These are phyloP conservation scores for Aspergillus unguis DNA, from an alignment of 2,329 filamentous ascomycete species.

Conservation along the genomic window DNA sequence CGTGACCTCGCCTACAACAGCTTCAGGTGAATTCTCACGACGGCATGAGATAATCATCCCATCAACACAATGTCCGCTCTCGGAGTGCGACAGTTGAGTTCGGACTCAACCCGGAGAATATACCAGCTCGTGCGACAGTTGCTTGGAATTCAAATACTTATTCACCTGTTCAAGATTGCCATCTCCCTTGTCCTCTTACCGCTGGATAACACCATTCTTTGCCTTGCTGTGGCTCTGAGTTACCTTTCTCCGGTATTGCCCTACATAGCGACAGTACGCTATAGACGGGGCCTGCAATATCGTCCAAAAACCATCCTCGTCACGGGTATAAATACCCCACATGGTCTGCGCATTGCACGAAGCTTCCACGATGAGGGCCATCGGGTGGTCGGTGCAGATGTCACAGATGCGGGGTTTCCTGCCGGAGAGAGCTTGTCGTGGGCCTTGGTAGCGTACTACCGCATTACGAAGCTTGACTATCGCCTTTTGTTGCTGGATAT, in stretches of 20 bases:
- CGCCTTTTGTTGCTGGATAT: constrained; percentile 56
- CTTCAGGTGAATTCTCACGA: too few species aligned
- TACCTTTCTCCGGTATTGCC: constrained; percentile 27
- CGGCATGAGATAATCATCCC: not conserved
- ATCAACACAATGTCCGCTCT: constrained; percentile 20
- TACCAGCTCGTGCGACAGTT: constrained; percentile 10
- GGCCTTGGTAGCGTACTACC: constrained; percentile 56
- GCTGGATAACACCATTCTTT: constrained; percentile 46
- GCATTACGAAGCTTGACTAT: constrained; percentile 51
- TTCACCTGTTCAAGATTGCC: constrained; percentile 26
- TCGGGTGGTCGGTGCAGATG: constrained; percentile 69
- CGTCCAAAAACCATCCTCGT: constrained; percentile 60
- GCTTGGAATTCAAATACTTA: constrained; percentile 16
- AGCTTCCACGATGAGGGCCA: constrained; percentile 63
- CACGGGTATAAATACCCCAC: constrained; percentile 69
- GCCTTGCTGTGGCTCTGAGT: constrained; percentile 33
- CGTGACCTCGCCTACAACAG: not conserved
- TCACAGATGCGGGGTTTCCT: constrained; percentile 48
- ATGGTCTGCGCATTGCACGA: constrained; percentile 65
- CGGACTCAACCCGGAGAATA: constrained; percentile 11
- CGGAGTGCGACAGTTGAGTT: constrained; percentile 17
- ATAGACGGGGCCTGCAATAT: constrained; percentile 33
- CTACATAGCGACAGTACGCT: constrained; percentile 15
- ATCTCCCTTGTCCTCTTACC: constrained; percentile 43
- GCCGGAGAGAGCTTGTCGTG: constrained; percentile 58